Conservation (phyloP, 306 rosid species). For the Hippophae gyantsensis region DNA sequence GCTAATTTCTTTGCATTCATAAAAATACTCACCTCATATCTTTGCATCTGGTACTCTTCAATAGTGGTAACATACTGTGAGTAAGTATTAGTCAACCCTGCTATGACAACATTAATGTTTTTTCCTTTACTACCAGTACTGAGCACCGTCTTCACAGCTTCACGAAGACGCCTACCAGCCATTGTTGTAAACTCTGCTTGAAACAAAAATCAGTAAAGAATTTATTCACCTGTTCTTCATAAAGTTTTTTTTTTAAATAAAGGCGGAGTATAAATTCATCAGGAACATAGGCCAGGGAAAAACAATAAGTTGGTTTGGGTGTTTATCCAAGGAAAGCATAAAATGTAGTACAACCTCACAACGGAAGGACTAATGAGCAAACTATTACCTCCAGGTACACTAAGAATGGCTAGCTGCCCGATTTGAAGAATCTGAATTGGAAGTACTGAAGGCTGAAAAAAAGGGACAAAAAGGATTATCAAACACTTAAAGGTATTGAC, state of each 20-base stretch:
- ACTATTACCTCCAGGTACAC: constrained; percentile 80
- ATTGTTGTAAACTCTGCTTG: constrained; percentile 75
- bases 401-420: constrained; percentile 73
- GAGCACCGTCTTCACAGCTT: constrained; percentile 64
- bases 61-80: constrained; percentile 78
- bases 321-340: not conserved
- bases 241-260: not conserved
- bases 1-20: not conserved
- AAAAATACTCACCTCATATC: constrained; percentile 75
- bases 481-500: constrained; percentile 9
- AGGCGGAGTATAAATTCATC: too few relatives aligned
- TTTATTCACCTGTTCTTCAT: constrained; percentile 5
- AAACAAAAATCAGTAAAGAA: constrained; percentile 10
- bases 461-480: constrained; percentile 1
- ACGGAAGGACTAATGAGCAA: constrained; percentile 3
- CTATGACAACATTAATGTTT: constrained; percentile 56
- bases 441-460: constrained; percentile 84
- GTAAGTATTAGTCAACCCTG: constrained; percentile 78
- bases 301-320: too few relatives aligned
- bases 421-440: constrained; percentile 79
- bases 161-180: constrained; percentile 95
- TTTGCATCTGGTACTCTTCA: constrained; percentile 76
- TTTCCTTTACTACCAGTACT: constrained; percentile 24
- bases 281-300: too few relatives aligned
- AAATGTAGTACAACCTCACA: not conserved